Percentiles rank a stretch among this genome's conserved stretches.
Conservation (phyloP, 2,329 filamentous ascomycete species). For the Xylaria sp. region DNA sequence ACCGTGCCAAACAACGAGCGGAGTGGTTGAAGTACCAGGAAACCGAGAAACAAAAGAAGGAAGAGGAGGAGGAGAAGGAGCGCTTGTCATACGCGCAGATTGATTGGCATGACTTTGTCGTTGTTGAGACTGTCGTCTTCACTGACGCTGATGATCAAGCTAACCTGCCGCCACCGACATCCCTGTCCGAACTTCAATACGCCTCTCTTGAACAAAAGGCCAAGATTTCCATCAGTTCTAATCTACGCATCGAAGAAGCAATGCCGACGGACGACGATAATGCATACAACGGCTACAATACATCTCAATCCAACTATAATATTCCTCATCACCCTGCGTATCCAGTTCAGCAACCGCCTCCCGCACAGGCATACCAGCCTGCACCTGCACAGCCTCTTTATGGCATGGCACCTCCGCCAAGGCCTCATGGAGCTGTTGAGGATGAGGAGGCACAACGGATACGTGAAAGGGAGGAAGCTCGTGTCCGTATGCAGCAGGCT, state of each 20-base stretch:
- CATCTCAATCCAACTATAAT: slow-evolving; percentile 33
- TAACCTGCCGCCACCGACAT: slow-evolving; percentile 82
- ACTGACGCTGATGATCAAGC: slow-evolving; percentile 80
- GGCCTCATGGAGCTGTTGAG: slow-evolving; percentile 41
- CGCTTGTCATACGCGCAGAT: slow-evolving; percentile 73
- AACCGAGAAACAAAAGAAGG: slow-evolving; percentile 78
- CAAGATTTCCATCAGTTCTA: slow-evolving; percentile 75
- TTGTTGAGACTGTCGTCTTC: slow-evolving; percentile 92
- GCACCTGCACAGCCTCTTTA: slow-evolving; percentile 33
- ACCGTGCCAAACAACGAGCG: slow-evolving; percentile 75
- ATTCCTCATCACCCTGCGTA: slow-evolving; percentile 43
- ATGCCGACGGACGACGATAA: slow-evolving; percentile 75
- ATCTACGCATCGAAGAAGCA: slow-evolving; percentile 87
- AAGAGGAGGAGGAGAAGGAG: slow-evolving; percentile 80
- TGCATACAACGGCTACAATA: slow-evolving; percentile 46
- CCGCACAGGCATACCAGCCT: slow-evolving; percentile 33
- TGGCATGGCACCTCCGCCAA: slow-evolving; percentile 32
- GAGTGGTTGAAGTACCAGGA: slow-evolving; percentile 84
- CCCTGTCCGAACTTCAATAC: slow-evolving; percentile 85
- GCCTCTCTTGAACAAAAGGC: slow-evolving; percentile 94
- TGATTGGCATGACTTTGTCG: slow-evolving; percentile 96
- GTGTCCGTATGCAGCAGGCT: slow-evolving; percentile 64
- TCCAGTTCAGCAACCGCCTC: slow-evolving; percentile 35
- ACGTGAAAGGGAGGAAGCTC: slow-evolving; percentile 56
- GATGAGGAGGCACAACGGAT: slow-evolving; percentile 61